These are phyloP conservation scores for Dipteronia dyeriana DNA, from an alignment of 345 rosid genomes.

Conservation along the genomic window DNA sequence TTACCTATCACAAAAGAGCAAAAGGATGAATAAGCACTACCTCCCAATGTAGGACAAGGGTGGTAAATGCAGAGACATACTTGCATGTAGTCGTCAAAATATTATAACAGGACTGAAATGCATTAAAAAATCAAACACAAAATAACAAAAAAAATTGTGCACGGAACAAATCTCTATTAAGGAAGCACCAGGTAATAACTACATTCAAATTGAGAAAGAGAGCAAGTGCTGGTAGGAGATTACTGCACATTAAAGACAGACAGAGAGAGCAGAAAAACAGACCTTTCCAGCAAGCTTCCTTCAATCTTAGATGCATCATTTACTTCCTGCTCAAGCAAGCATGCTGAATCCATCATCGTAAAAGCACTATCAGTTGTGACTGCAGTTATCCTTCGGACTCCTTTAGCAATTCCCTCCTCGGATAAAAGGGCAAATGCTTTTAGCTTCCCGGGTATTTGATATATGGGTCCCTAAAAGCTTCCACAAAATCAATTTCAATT, in stretches of 20 bases:
- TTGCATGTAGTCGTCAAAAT: background rate
- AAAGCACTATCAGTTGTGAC: conserved; percentile 80
- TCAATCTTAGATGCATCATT: conserved; percentile 61
- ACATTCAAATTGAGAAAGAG: background rate
- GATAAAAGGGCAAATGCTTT: conserved; percentile 92
- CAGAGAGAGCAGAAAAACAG: background rate
- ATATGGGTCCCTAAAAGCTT: conserved; percentile 74
- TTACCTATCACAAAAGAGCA: background rate
- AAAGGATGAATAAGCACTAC: background rate
- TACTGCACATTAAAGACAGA: background rate
- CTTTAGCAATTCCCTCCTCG: conserved; percentile 96
- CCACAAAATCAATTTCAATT: conserved; percentile 25
- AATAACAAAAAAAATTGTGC: background rate
- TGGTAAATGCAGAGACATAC: background rate
- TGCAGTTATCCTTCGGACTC: conserved; percentile 87
- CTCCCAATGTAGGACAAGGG: background rate
- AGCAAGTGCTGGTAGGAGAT: background rate
- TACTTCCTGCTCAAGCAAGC: conserved; percentile 66
- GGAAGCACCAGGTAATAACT: background rate
- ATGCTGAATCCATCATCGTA: conserved; percentile 65
- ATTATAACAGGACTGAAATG: background rate
- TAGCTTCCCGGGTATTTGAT: conserved; percentile 88
- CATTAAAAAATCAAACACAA: background rate
- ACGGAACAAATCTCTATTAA: background rate
- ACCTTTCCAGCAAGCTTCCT: conserved; percentile 86